Base-by-base conservation (phyloP, 352 stramenopile genomes). In the Phytophthora cajani region DNA sequence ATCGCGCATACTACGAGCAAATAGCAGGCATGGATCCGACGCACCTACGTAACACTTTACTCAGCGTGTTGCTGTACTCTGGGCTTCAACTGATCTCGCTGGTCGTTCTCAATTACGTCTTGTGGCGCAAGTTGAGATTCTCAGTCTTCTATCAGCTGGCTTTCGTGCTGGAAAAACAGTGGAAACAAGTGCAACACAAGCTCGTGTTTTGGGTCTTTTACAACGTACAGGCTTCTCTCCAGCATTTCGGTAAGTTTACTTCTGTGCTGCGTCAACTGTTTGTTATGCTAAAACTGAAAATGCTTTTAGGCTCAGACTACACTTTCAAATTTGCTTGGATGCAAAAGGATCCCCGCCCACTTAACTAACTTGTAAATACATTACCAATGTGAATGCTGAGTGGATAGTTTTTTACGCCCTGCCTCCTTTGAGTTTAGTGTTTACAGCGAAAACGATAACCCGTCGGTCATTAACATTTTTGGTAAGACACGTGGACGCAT, bases 21-120 rank as follows among this genome's bases (percentile, higher is more conserved):
- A 69, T 58, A 16, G 53, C 40, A 14, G 51, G 12, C 52, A 61
- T 61, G 40, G 47, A 63, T 21, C 23, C 50, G 6, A 14, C 12
- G 27, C 55, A 25, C 27, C 12, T 61, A 19, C 55, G 12, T 36
- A 36, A 38, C 10, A 51, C 55, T 14, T 16, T 51, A 3, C 25
- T 51, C 21, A 61, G 51, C 55, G 40, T 61, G 33, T 12, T 61
- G 55, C 55, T 61, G 10, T 61, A 60, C 12, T 32, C 36, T 17
- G 36, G 33, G 5, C 12, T 61, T 12, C 55, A 61, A 46, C 21
- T 51, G 27, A 12, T 51, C 3, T 61, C 55, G 14, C 56, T 62
- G 23, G 44, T 25, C 14, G 16, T 53, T 38, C 25, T 55, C 11
- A 55, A 55, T 10, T 36, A 19, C 17, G 49, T 61, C 5, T 14